Base-by-base conservation (phyloP, 768 basidiomycete genomes). In the Termitomyces sp. region DNA sequence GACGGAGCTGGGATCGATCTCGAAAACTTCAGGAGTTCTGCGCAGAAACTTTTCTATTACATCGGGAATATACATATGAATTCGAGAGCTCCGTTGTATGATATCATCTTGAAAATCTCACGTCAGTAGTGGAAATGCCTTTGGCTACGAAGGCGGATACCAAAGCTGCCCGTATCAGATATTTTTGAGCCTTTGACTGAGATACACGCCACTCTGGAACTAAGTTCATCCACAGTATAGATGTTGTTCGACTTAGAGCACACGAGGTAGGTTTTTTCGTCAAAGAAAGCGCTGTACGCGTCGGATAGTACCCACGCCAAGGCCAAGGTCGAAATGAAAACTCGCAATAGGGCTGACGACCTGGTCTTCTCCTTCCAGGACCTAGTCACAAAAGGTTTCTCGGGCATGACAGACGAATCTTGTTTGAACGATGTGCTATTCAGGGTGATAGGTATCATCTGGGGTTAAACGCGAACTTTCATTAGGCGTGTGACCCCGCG, bases 201-300 rank as follows among this genome's bases (percentile, higher is more conserved):
- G n/a, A 90, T 72, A 60, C 88, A 90, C 62, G 87, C 76, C 3
- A 81, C 85, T 35, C 66, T 73, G 8, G 84, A 82, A 9, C 66
- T 65, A 1, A 62, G 50, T 9, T 75, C 65, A 61, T 89, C 82
- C 0, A 91, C 89, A 1, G 90, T 91, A 66, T 91, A 91, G 40
- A 92, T 84, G 42, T 71, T 77, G 23, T 67, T 63, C 1, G 68
- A 63, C 1, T 63, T 63, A 0, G 87, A 79, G 64, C 86, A 91
- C n/a, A 91, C 60, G 3, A 77, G 75, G 63, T 89, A 89, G 23
- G 60, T 63, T 61, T 50, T 28, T 57, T 43, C 35, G 43, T 41
- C 43, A 19, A 56, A 50, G 17, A 56, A 19, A 38, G 67, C 68
- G 57, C 75, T 73, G 59, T 73, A 80, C 8, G 64, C 23, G 30